These are phyloP conservation scores for Tulasnella sp. DNA, from an alignment of 768 basidiomycete genomes.

Conservation along the genomic window DNA sequence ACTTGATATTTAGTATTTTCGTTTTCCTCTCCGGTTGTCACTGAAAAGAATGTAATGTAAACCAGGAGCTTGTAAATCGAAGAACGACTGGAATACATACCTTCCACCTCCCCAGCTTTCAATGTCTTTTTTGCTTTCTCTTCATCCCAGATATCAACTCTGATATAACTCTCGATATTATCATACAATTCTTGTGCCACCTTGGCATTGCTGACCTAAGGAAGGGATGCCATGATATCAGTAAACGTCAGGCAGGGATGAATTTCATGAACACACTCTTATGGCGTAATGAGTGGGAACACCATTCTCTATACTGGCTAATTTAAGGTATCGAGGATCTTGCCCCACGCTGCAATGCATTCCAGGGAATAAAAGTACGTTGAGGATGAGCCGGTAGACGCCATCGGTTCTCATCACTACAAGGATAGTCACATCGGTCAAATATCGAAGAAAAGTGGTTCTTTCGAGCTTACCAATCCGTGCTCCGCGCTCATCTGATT, in stretches of 20 bases:
- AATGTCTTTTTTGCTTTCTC: conserved; percentile 21
- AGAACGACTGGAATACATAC: conserved; percentile 20
- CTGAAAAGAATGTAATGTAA: conserved; percentile 20
- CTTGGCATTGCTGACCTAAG: background rate
- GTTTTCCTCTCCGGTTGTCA: conserved; percentile 29
- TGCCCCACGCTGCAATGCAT: conserved; percentile 23
- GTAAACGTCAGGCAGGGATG: background rate
- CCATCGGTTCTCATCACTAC: conserved; percentile 32
- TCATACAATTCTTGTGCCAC: background rate
- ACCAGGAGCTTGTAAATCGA: background rate
- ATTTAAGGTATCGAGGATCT: conserved; percentile 19
- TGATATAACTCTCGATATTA: background rate
- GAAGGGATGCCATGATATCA: no score
- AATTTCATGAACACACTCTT: conserved; percentile 6
- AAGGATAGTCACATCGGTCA: background rate
- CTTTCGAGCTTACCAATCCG: conserved; percentile 29
- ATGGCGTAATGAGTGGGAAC: conserved; percentile 13
- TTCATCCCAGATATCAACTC: no score
- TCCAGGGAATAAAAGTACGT: conserved; percentile 27
- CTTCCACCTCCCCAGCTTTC: conserved; percentile 27
- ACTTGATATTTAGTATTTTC: conserved; percentile 27
- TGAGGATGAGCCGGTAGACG: conserved; percentile 29
- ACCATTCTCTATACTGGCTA: conserved; percentile 15
- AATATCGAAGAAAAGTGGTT: no score
- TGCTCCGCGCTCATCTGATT: conserved; percentile 21